These are phyloP conservation scores for Microcos paniculata DNA, from an alignment of 345 rosid species.

Conservation along the genomic window DNA sequence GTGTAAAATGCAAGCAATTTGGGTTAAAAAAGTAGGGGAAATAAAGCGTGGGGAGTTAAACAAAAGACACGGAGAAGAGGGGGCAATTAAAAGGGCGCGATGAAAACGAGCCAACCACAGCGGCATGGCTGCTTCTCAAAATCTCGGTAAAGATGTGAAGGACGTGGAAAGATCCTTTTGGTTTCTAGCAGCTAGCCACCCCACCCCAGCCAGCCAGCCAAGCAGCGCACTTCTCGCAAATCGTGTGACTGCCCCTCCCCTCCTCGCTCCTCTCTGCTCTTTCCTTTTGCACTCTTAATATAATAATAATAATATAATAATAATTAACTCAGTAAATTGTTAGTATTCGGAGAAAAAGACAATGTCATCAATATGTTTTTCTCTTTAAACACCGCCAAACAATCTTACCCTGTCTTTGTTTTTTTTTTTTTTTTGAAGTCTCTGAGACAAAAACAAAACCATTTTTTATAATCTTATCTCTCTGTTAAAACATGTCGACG, in stretches of 20 bases:
- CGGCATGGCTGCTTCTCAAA: conserved; percentile 11
- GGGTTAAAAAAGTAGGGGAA: not conserved
- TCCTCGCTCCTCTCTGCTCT: not conserved
- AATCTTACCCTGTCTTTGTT: not conserved
- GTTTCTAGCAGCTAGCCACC: no score
- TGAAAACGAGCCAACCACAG: conserved; percentile 27
- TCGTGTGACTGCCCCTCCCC: not conserved
- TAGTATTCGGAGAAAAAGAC: not conserved
- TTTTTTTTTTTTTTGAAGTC: not conserved
- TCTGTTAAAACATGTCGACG: conserved; percentile 7
- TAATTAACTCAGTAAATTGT: no score
- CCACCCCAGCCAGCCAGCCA: not conserved
- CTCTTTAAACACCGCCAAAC: not conserved
- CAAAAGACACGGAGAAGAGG: not conserved
- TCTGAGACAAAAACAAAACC: not conserved
- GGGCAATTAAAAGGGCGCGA: not conserved
- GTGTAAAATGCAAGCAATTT: not conserved
- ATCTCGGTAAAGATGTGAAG: conserved; percentile 24
- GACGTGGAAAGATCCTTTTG: conserved; percentile 23
- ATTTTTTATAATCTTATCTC: no score
- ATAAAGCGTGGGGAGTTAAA: not conserved
- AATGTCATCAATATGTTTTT: not conserved
- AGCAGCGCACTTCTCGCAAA: conserved; percentile 11
- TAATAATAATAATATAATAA: no score
- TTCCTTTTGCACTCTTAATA: not conserved